A percentile compares a stretch with the other conserved stretches of the same genome.
Evolutionary conservation across 2,329 filamentous ascomycete species (phyloP).

Genomic region (Pseudocercospora pini-densiflorae): DNA sequence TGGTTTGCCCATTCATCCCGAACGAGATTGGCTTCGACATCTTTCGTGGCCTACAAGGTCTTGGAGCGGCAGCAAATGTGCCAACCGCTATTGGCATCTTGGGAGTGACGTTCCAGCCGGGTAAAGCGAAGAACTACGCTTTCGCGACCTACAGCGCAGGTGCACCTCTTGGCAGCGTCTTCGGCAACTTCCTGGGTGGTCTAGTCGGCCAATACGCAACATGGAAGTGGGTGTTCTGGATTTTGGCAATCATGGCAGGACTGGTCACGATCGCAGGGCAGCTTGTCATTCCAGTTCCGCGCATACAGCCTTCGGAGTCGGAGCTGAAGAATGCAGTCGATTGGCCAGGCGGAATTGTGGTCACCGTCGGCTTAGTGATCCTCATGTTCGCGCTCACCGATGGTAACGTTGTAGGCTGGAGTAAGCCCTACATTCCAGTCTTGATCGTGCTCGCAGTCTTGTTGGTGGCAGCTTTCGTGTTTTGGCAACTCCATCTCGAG

Average conservation of each 20-base stretch:
- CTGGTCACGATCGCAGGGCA: conserved; percentile 61
- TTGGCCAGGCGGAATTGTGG: conserved; percentile 67
- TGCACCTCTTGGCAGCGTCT: conserved; percentile 66
- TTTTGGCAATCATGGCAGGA: conserved; percentile 64
- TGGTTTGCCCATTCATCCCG: conserved; percentile 66
- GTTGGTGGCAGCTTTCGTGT: conserved; percentile 60
- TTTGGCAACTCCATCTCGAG: conserved; percentile 67
- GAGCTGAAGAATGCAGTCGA: conserved; percentile 59
- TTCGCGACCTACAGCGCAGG: conserved; percentile 69
- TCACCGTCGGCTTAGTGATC: conserved; percentile 65
- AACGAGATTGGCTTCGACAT: conserved; percentile 72
- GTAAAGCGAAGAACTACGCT: conserved; percentile 72
- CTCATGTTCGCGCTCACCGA: conserved; percentile 71
- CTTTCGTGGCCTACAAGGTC: conserved; percentile 68
- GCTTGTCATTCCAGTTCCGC: conserved; percentile 63
- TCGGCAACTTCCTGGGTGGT: conserved; percentile 68
- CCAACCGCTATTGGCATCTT: conserved; percentile 73
- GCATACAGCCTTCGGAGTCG: conserved; percentile 25
- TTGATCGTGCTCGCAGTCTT: conserved; percentile 64
- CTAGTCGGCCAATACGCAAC: conserved; percentile 65
- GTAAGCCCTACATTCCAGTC: conserved; percentile 63
- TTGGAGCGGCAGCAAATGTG: conserved; percentile 71
- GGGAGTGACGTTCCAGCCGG: conserved; percentile 68
- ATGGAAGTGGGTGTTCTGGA: conserved; percentile 72
- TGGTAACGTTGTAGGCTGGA: conserved; percentile 72